phyloP scores from a whole-genome alignment of 257 asterid genomes.

The Scutellaria galericulata region DNA sequence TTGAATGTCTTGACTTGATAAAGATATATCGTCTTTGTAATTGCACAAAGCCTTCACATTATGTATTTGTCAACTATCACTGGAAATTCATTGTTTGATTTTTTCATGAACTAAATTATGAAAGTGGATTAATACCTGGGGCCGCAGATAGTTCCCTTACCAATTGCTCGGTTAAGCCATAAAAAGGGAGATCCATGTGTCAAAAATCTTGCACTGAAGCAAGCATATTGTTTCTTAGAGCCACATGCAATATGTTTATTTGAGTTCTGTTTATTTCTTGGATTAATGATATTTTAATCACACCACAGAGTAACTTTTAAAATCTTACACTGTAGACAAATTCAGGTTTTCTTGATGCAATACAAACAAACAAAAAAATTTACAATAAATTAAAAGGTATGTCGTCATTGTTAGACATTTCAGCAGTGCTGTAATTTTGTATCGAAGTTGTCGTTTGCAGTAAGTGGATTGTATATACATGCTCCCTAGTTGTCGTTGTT shows the following conservation, averaged over 20 bases:
- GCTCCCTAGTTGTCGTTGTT: background rate
- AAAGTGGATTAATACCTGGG: no score
- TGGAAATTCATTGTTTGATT: background rate
- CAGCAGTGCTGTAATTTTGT: background rate
- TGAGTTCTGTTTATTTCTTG: background rate
- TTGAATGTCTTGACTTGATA: background rate
- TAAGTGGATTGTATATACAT: background rate
- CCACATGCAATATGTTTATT: background rate
- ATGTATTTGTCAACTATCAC: constrained; percentile 11
- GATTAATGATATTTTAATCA: background rate
- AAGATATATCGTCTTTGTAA: background rate
- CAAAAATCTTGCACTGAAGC: background rate
- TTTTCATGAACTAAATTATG: background rate
- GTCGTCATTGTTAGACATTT: background rate
- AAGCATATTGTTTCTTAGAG: background rate
- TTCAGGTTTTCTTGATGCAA: background rate
- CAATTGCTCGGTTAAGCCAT: no score
- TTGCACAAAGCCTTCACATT: constrained; percentile 10
- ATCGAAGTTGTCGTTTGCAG: no score
- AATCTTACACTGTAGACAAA: background rate
- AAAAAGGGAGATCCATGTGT: no score
- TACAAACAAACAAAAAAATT: no score
- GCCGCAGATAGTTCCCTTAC: no score
- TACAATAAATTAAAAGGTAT: no score
- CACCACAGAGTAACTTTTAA: no score